Percentiles rank a stretch among this genome's conserved stretches.
These are phyloP conservation scores for Sporothrix pallida DNA, from an alignment of 2,329 filamentous ascomycete genomes.

Conservation along the genomic window DNA sequence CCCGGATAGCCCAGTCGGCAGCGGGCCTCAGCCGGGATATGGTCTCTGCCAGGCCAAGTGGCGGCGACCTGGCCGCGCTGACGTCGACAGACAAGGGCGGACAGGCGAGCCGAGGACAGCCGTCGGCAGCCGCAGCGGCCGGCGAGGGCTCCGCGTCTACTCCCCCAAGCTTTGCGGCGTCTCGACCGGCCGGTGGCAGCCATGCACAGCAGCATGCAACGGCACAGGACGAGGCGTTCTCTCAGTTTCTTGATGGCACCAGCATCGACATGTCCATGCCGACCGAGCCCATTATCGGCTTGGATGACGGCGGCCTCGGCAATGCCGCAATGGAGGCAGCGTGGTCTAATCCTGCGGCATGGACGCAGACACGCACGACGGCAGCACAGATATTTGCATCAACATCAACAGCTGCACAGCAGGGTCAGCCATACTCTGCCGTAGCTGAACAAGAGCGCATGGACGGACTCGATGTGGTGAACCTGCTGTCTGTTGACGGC, in stretches of 20 bases:
- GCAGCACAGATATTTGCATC: neutral
- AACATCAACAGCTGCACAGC: neutral
- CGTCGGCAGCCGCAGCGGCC: neutral
- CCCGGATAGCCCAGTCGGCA: constrained; percentile 43
- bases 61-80: constrained; percentile 36
- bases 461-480: constrained; percentile 51
- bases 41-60: constrained; percentile 37
- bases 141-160: neutral
- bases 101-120: constrained; percentile 33
- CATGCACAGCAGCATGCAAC: constrained; percentile 42
- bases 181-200: neutral
- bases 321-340: neutral
- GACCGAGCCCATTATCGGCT: constrained; percentile 21
- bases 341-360: neutral
- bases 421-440: constrained; percentile 35
- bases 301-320: neutral
- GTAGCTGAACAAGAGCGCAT: constrained; percentile 46
- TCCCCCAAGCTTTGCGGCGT: neutral
- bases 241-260: constrained; percentile 46
- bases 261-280: constrained; percentile 31
- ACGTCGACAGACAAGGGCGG: constrained; percentile 38
- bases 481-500: constrained; percentile 42
- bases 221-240: constrained; percentile 47
- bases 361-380: neutral
- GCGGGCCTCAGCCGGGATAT: constrained; percentile 40